Evolutionary conservation across 2,329 filamentous ascomycete species (phyloP).

Genomic region (Xylariaceae sp.): DNA sequence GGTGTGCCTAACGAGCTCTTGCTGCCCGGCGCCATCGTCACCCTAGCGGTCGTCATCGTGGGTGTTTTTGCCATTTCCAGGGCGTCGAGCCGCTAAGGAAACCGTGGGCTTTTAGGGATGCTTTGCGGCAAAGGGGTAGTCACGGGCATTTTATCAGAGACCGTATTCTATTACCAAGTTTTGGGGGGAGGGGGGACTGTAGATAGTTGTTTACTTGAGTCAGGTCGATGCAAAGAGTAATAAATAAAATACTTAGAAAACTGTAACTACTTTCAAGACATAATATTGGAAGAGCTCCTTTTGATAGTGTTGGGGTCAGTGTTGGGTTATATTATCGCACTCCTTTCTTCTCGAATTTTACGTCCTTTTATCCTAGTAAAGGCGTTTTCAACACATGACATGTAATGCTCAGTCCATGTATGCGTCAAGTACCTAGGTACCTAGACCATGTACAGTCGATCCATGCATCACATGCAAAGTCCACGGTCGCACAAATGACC

Average conservation of each 20-base stretch:
- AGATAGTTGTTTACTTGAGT: conserved; percentile 16
- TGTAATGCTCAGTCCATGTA: too few relatives aligned
- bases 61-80: conserved; percentile 89
- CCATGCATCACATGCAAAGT: too few relatives aligned
- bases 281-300: background rate
- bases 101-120: background rate
- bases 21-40: conserved; percentile 90
- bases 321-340: background rate
- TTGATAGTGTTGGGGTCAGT: too few relatives aligned
- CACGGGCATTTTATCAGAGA: conserved; percentile 12
- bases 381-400: too few relatives aligned
- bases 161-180: background rate
- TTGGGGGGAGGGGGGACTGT: conserved; percentile 4
- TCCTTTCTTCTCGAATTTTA: background rate
- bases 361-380: too few relatives aligned
- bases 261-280: background rate
- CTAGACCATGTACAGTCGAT: too few relatives aligned
- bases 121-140: conserved; percentile 5
- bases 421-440: too few relatives aligned
- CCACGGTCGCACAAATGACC: too few relatives aligned
- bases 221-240: conserved; percentile 17
- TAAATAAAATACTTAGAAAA: background rate
- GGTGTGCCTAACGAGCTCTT: conserved; percentile 94
- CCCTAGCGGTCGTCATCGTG: conserved; percentile 91
- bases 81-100: conserved; percentile 55